Conservation (phyloP, 2,329 filamentous ascomycete genomes). For the Aspergillus felis region DNA sequence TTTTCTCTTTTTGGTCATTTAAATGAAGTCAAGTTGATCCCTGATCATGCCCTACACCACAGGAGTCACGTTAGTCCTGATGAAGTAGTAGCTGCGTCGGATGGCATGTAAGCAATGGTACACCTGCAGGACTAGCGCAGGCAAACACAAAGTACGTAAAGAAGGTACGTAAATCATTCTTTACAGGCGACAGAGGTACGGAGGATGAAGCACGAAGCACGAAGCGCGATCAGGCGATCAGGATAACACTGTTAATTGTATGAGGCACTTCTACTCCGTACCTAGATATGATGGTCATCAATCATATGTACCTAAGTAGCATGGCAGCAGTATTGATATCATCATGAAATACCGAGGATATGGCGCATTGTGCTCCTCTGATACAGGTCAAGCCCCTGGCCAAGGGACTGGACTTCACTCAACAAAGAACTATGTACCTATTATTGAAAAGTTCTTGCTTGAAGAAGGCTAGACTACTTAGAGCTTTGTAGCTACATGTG, state of each 20-base stretch:
- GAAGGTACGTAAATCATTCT: not conserved
- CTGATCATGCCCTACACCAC: not conserved
- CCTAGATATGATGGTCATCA: no score
- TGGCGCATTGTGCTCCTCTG: not conserved
- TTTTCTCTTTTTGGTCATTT: not conserved
- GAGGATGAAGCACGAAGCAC: not conserved
- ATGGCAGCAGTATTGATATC: not conserved
- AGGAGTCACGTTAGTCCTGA: not conserved
- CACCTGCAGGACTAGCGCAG: slow-evolving; percentile 23
- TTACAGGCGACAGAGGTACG: not conserved
- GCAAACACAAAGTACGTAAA: slow-evolving; percentile 4
- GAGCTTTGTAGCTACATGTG: not conserved
- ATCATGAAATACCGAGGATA: not conserved
- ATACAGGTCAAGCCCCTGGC: not conserved
- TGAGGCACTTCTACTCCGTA: no score
- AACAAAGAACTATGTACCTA: not conserved
- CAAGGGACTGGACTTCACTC: not conserved
- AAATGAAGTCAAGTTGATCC: not conserved
- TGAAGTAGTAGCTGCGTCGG: not conserved
- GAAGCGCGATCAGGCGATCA: not conserved
- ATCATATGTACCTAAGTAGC: not conserved
- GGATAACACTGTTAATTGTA: not conserved
- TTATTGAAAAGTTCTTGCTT: not conserved
- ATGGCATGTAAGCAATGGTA: slow-evolving; percentile 6
- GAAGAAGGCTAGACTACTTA: not conserved